Percentiles rank a stretch among this genome's conserved stretches.
These are phyloP conservation scores for Fusarium algeriense DNA, from an alignment of 2,329 filamentous ascomycete genomes.

Conservation along the genomic window DNA sequence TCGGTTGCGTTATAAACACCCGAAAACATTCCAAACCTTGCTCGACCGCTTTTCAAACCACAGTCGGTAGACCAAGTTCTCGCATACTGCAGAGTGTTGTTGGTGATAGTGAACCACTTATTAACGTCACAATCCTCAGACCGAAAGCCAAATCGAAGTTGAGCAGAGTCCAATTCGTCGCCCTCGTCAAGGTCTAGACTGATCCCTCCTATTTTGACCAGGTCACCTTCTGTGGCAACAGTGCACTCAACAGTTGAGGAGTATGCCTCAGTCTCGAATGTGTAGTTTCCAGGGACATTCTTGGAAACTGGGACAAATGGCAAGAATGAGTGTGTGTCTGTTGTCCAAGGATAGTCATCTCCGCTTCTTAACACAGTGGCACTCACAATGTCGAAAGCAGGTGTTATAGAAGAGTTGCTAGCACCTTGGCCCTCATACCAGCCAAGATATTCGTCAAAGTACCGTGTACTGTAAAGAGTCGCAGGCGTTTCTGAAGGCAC, in stretches of 20 bases:
- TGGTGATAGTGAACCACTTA: not conserved
- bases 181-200: not conserved
- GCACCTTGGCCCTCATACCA: not conserved
- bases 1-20: not conserved
- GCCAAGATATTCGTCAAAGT: not conserved
- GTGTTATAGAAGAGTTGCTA: not conserved
- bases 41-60: not conserved
- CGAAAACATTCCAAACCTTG: not conserved
- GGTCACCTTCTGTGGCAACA: not conserved
- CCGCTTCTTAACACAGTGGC: not conserved
- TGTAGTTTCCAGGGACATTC: not conserved
- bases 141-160: not conserved
- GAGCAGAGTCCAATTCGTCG: not conserved
- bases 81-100: not conserved
- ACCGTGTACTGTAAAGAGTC: not conserved
- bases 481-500: not conserved
- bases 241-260: not conserved
- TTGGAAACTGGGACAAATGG: accelerated
- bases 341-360: not conserved
- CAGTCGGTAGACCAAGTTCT: not conserved
- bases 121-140: not conserved
- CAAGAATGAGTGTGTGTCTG: not conserved
- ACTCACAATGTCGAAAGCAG: not conserved
- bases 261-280: not conserved
- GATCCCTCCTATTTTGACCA: not conserved